Conservation (phyloP, 768 basidiomycete species). For the Mycena indigotica region DNA sequence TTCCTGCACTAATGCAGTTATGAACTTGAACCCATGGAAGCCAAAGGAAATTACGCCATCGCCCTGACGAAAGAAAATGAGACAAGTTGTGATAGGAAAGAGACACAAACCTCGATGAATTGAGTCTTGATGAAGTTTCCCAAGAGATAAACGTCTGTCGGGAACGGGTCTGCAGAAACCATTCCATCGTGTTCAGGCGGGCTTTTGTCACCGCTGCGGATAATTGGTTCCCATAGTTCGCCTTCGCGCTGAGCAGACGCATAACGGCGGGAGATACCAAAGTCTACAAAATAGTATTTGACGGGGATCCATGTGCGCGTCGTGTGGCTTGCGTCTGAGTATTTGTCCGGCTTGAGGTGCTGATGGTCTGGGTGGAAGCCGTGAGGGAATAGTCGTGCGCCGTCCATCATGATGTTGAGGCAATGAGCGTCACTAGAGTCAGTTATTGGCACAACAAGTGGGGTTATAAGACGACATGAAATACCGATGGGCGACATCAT, state of each 20-base stretch:
- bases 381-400: slow-evolving; percentile 10
- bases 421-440: slow-evolving; percentile 24
- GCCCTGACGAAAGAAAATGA: neutral
- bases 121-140: slow-evolving; percentile 32
- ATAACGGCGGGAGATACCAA: slow-evolving; percentile 16
- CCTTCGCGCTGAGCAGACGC: neutral
- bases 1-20: slow-evolving; percentile 15
- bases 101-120: slow-evolving; percentile 27
- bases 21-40: slow-evolving; percentile 21
- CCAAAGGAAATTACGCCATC: neutral
- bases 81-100: neutral
- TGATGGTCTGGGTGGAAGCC: slow-evolving; percentile 21
- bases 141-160: slow-evolving; percentile 37
- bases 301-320: neutral
- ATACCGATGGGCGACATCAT: slow-evolving; percentile 23
- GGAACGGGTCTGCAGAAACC: slow-evolving; percentile 31
- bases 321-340: neutral
- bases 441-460: neutral
- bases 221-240: neutral
- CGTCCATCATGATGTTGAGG: slow-evolving; percentile 30
- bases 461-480: neutral
- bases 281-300: slow-evolving; percentile 24
- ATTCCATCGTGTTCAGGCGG: slow-evolving; percentile 32
- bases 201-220: slow-evolving; percentile 14
- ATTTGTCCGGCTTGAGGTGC: neutral